Percentiles rank a stretch among this genome's conserved stretches.
These are phyloP conservation scores for Colletotrichum eremochloae DNA, from an alignment of 2,329 filamentous ascomycete genomes.

Conservation along the genomic window DNA sequence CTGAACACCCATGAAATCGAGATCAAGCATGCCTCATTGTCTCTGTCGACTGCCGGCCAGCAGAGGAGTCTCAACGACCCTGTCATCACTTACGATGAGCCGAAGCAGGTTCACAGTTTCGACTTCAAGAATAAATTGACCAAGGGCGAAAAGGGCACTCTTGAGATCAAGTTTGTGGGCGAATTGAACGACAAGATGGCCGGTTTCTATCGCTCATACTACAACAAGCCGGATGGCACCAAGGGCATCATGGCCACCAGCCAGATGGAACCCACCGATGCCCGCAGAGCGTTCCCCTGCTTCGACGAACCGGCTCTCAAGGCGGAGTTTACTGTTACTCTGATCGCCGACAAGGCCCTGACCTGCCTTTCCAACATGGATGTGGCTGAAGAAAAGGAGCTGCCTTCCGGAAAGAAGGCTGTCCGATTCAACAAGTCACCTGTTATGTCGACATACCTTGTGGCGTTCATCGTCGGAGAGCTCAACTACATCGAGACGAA, in stretches of 20 bases:
- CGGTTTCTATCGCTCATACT: conserved; percentile 96
- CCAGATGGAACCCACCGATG: conserved; percentile 97
- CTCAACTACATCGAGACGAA: conserved; percentile 95
- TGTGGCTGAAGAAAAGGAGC: conserved; percentile 78
- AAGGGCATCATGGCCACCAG: conserved; percentile 88
- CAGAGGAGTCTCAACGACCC: conserved; percentile 69
- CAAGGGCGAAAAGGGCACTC: conserved; percentile 81
- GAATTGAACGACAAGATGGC: conserved; percentile 95
- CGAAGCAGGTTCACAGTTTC: conserved; percentile 85
- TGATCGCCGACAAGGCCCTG: conserved; percentile 89
- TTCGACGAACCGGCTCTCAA: conserved; percentile 97
- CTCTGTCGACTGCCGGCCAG: conserved; percentile 43
- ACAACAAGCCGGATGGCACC: conserved; percentile 84
- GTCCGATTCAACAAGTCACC: conserved; percentile 94
- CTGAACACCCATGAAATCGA: conserved; percentile 91
- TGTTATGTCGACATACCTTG: conserved; percentile 94
- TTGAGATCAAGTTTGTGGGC: conserved; percentile 74
- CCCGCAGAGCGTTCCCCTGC: conserved; percentile 91
- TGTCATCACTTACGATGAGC: conserved; percentile 79
- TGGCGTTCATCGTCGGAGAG: conserved; percentile 94
- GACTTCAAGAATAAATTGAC: conserved; percentile 80
- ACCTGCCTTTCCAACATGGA: conserved; percentile 99
- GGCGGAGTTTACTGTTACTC: conserved; percentile 90
- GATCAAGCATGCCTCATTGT: conserved; percentile 72
- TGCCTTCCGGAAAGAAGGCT: conserved; percentile 72